A percentile compares a stretch with the other conserved stretches of the same genome.
Conservation (phyloP, 768 basidiomycete species). For the Rhodosporidiobolus sp. region DNA sequence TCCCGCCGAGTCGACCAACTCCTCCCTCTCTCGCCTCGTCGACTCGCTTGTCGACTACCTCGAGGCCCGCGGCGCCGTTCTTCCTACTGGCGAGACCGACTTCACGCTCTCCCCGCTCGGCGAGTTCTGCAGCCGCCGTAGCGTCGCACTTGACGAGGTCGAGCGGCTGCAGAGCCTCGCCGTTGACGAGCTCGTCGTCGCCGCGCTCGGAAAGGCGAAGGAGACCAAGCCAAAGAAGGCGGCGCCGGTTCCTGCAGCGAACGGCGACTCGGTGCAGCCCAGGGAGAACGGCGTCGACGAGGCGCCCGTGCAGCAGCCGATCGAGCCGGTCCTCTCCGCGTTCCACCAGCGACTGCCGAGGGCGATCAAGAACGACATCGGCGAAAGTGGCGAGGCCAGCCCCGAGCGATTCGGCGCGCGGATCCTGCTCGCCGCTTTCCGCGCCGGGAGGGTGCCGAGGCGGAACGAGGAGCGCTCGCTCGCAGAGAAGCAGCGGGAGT, state of each 20-base stretch:
- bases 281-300: too few species aligned
- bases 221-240: constrained; percentile 2
- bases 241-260: background rate
- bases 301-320: background rate
- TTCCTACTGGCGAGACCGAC: constrained; percentile 11
- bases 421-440: constrained; percentile 25
- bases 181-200: constrained; percentile 13
- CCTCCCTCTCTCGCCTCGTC: constrained; percentile 66
- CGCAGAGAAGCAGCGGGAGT: constrained; percentile 11
- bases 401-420: constrained; percentile 4
- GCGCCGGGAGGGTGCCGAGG: constrained; percentile 20
- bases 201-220: constrained; percentile 6
- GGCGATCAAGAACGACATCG: constrained; percentile 23
- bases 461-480: background rate
- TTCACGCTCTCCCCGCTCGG: constrained; percentile 18
- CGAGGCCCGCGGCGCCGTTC: constrained; percentile 27
- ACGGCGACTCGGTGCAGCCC: background rate
- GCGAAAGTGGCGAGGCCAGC: constrained; percentile 5
- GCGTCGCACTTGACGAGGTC: constrained; percentile 23
- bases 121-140: background rate
- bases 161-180: constrained; percentile 20
- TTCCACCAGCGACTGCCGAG: constrained; percentile 34
- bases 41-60: constrained; percentile 53
- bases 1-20: constrained; percentile 51
- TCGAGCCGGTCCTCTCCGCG: background rate